Base-by-base conservation (phyloP, 805 yeast species). In the Ogataea trehalophila region DNA sequence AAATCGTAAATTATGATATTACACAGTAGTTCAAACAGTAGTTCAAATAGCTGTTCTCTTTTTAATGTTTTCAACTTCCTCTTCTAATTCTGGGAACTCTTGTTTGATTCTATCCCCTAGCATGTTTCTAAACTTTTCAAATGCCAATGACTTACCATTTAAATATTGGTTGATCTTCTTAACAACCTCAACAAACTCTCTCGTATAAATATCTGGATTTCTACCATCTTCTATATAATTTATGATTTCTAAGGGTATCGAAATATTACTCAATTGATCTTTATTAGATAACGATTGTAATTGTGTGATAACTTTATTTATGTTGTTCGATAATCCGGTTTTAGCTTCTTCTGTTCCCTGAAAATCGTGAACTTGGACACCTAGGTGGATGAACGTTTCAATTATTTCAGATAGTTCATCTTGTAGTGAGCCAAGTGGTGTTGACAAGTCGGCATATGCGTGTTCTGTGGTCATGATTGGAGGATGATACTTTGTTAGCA, bases 171-270 rank as follows among this genome's bases (percentile, higher is more conserved):
- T 94, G 40, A 90, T 82, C 57, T 88, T 83, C 37, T 90, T 83
- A n/a, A 94, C 85, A 34, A 92, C 87, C 63, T 94, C 99, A 15
- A 92, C 88, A 68, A 94, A 94, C 68, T 94, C 99, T 63, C 99
- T 77, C 0, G 98, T 90, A 66, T 94, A 94, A 37, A 94, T 90
- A 62, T 94, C 98, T 0, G 99, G 98, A 62, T 94, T 94, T 56
- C 99, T 74, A 2, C 99, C 99, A 60, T 89, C 95, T 61, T 94
- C 98, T 36, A 94, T 88, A 61, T 94, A 94, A 52, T 85, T 83
- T 14, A 90, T 71, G n/a, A 91, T 91, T 60, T 91, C 97, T 36
- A 85, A 65, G 1, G 97, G 97, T 3, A 87, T 74, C 1, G 82
- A 68, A 4, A 77, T 67, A 8, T 69, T 60, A 26, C 67, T 63